phyloP scores from a whole-genome alignment of 441 rosid genomes.

The Pelargonium cotyledonis region DNA sequence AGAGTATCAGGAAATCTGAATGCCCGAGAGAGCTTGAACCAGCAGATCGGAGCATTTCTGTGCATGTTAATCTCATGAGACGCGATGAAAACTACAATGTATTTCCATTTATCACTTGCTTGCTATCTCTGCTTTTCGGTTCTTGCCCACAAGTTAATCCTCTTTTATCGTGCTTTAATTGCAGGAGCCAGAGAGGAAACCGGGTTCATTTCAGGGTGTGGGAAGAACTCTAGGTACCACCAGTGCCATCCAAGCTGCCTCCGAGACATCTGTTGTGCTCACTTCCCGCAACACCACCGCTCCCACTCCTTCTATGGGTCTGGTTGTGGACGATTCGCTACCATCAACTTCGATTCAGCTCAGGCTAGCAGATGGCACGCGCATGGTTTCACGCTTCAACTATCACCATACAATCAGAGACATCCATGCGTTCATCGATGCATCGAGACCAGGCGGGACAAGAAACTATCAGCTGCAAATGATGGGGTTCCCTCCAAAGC shows the following conservation, averaged over 20 bases:
- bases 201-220: slow-evolving; percentile 37
- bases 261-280: slow-evolving; percentile 22
- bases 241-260: slow-evolving; percentile 20
- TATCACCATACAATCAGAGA: slow-evolving; percentile 51
- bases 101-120: slow-evolving; percentile 23
- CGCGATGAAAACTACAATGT: slow-evolving; percentile 73
- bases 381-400: slow-evolving; percentile 60
- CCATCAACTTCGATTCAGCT: slow-evolving; percentile 57
- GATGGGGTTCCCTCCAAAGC: slow-evolving; percentile 72
- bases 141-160: neutral
- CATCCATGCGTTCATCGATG: slow-evolving; percentile 47
- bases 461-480: slow-evolving; percentile 49
- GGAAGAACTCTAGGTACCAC: slow-evolving; percentile 51
- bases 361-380: slow-evolving; percentile 61
- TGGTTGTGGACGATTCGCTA: slow-evolving; percentile 39
- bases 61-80: slow-evolving; percentile 78
- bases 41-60: slow-evolving; percentile 62
- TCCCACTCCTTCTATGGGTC: slow-evolving; percentile 38
- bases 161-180: neutral
- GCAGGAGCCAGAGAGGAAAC: slow-evolving; percentile 46
- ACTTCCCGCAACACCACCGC: slow-evolving; percentile 30
- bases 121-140: neutral
- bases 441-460: slow-evolving; percentile 49
- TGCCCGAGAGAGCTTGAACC: slow-evolving; percentile 97
- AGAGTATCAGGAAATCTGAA: slow-evolving; percentile 92